Percentiles rank a stretch among this genome's conserved stretches.
These are phyloP conservation scores for Globisporangium camurandrum DNA, from an alignment of 352 stramenopile genomes.

Conservation along the genomic window DNA sequence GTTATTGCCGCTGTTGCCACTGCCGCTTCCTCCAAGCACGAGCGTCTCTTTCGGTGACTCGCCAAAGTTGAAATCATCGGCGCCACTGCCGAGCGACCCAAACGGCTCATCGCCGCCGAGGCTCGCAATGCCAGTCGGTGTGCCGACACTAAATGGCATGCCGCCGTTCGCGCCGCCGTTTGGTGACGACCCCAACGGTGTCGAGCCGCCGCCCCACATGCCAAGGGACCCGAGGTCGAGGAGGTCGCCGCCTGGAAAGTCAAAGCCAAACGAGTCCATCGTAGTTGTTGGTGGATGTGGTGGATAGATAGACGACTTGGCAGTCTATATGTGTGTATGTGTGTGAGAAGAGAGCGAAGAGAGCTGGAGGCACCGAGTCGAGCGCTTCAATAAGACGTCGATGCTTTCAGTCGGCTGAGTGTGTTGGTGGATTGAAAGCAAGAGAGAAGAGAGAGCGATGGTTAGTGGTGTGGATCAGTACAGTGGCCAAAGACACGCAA, in stretches of 20 bases:
- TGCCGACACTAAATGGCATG: constrained; percentile 80
- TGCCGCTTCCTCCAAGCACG: no score
- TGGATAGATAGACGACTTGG: no score
- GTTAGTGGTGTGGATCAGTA: no score
- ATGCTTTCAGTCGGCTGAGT: no score
- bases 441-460: no score
- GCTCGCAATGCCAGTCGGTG: constrained; percentile 75
- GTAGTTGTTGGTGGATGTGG: not conserved
- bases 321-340: not conserved
- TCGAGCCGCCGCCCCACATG: constrained; percentile 54
- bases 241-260: constrained; percentile 65
- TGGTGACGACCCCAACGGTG: constrained; percentile 62
- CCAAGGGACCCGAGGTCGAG: constrained; percentile 69
- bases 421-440: no score
- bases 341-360: no score
- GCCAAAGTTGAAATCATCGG: constrained; percentile 74
- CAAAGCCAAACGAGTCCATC: constrained; percentile 85
- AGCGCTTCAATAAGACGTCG: no score
- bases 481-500: no score
- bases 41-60: constrained; percentile 62
- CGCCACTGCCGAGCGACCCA: constrained; percentile 27
- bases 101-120: constrained; percentile 78
- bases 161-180: constrained; percentile 21
- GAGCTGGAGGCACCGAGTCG: no score
- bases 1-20: no score